Conservation (phyloP, 108 stramenopile genomes). For the Pseudonitzschia pungens region DNA sequence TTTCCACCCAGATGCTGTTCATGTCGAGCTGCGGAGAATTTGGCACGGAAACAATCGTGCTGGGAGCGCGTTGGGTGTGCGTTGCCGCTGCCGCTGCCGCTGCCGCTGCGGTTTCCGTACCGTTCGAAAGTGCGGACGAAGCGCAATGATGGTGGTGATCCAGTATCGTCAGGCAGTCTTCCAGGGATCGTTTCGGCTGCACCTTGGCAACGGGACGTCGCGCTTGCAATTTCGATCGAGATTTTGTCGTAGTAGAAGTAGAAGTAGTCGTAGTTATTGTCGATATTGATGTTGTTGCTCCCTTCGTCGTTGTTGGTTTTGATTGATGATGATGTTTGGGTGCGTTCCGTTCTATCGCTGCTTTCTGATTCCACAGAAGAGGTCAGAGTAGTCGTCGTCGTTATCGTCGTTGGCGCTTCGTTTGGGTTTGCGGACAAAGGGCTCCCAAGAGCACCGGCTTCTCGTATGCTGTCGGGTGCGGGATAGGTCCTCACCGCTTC, state of each 20-base stretch:
- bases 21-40: slow-evolving; percentile 6
- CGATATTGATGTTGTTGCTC: background rate
- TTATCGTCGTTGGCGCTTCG: too few species aligned
- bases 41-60: background rate
- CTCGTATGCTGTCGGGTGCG: background rate
- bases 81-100: too few species aligned
- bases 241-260: too few species aligned
- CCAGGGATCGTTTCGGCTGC: slow-evolving; percentile 9
- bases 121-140: too few species aligned
- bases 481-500: slow-evolving; percentile 1
- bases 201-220: background rate
- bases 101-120: too few species aligned
- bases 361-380: too few species aligned
- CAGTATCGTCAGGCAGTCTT: slow-evolving; percentile 11
- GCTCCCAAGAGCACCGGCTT: too few species aligned
- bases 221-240: too few species aligned
- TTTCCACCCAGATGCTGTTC: slow-evolving; percentile 19
- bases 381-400: too few species aligned
- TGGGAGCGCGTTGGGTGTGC: too few species aligned
- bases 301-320: background rate
- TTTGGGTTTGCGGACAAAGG: too few species aligned
- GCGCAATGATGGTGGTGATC: background rate
- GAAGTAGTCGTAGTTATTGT: background rate
- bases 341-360: slow-evolving; percentile 4
- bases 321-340: background rate